Evolutionary conservation across 1,139 yeast species (phyloP), one percentile per base, ranked within the genome.

Genomic region (Debaryomyces sp.): DNA sequence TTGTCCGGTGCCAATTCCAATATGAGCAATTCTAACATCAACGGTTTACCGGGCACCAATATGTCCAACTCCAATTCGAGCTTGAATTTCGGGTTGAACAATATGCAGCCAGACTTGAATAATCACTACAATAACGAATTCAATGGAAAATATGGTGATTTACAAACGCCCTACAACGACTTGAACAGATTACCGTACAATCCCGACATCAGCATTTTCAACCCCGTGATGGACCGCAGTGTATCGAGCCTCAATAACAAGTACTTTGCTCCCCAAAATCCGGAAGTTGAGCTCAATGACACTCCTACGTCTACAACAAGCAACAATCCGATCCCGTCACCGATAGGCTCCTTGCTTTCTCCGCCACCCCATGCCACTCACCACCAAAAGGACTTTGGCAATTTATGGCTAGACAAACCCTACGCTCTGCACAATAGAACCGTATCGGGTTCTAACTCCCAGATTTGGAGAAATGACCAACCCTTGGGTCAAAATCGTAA

Each of bases 391-490:
- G 50, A 48, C 33, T 29, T 38, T 48, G 17, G 47, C 39, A 37
- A 42, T 50, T n/a, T 54, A 44, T 40, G 57, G 61, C 34, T 41
- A 13, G 52, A 49, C 41, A 43, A 35, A 17, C 35, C 30, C 35
- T 35, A 45, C 10, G 30, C 45, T 10, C 48, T 41, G 40, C 67
- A 63, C 53, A 57, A 60, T 27, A 51, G 71, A 18, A 56, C 58
- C 13, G 63, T 64, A 9, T 66, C 71, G 27, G 57, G 58, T 39
- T 52, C 61, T 41, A 64, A 65, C 35, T 54, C 61, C 22, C 70
- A 66, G 46, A 64, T 69, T 39, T 69, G 73, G 73, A 53, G 71
- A 43, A 66, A 63, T 51, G 71, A 66, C 26, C 45, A 47, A 26
- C 29, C 45, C 18, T 27, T 57, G 23, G 53, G 49, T 30, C 60